Base-by-base conservation (phyloP, 441 rosid genomes). In the Populus hybrid region DNA sequence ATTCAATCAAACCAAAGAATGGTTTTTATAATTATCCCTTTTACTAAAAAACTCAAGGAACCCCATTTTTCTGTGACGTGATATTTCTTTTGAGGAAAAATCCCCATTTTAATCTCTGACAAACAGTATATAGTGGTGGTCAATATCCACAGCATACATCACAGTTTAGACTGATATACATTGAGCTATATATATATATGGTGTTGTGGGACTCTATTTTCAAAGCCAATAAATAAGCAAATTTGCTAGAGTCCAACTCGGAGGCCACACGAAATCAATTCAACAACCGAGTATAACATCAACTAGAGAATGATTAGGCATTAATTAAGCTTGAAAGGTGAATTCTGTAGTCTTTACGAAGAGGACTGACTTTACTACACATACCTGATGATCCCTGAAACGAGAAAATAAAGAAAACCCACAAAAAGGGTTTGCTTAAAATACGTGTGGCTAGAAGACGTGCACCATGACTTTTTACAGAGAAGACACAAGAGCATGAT, bases 271-370 rank as follows among this genome's bases (percentile, higher is more conserved):
- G 71, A 50, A 77, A 74, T 76, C 63, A 70, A 70, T 75, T 77
- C 67, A 40, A 70, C 36, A 7, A 16, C 2, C 12, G 14, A 28
- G 67, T 5, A 30, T 59, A 77, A 67, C 71, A 76, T 53, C 69
- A 59, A 16, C 75, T 12, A 42, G 6, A 76, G 75, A 81, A 83
- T 78, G 83, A 81, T 78, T 81, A 63, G 71, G 46, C 69, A 75
- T 77, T 79, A 79, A 83, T 81, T 70, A 77, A 74, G 70, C 63
- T 64, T 59, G 69, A 78, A 82, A 78, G 77, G 68, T 67, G 50
- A 70, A 72, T 69, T 74, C 50, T 73, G 63, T 69, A 67, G 66
- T 61, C 30, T 70, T 28, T 59, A 19, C n/a, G 64, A 30, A 30
- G 32, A 30, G 32, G 32, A 30, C 32, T 30, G 32, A 30, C 32